Conservation (phyloP, 148 eudicot genomes). For the Chenopodium suecicum region DNA sequence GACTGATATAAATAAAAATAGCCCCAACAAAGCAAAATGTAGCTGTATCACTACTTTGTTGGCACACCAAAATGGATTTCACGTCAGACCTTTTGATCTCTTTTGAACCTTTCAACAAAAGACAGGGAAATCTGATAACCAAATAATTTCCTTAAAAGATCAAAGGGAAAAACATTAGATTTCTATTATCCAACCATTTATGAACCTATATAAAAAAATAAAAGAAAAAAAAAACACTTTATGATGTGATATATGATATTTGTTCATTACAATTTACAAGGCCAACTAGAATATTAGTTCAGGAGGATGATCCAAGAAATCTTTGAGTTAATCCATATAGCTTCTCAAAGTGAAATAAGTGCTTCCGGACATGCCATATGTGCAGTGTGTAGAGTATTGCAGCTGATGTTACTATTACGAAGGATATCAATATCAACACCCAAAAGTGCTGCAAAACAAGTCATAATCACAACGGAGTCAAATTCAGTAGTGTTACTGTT, state of each 20-base stretch:
- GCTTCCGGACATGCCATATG: conserved; percentile 66
- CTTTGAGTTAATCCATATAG: conserved; percentile 16
- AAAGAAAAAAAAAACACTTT: neutral
- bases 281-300: neutral
- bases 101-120: neutral
- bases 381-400: conserved; percentile 65
- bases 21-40: neutral
- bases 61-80: neutral
- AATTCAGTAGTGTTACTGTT: neutral
- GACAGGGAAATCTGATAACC: neutral
- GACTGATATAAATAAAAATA: neutral
- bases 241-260: too few relatives aligned
- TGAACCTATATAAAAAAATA: neutral
- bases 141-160: too few relatives aligned
- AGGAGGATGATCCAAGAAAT: conserved; percentile 11
- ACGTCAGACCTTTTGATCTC: neutral
- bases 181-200: too few relatives aligned
- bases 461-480: neutral
- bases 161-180: too few relatives aligned
- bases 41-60: neutral
- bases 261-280: neutral
- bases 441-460: conserved; percentile 67
- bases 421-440: conserved; percentile 65
- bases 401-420: conserved; percentile 56
- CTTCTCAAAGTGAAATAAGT: conserved; percentile 77